These are phyloP conservation scores for Pugionium dolabratum DNA, from an alignment of 345 rosid species.

Conservation along the genomic window DNA sequence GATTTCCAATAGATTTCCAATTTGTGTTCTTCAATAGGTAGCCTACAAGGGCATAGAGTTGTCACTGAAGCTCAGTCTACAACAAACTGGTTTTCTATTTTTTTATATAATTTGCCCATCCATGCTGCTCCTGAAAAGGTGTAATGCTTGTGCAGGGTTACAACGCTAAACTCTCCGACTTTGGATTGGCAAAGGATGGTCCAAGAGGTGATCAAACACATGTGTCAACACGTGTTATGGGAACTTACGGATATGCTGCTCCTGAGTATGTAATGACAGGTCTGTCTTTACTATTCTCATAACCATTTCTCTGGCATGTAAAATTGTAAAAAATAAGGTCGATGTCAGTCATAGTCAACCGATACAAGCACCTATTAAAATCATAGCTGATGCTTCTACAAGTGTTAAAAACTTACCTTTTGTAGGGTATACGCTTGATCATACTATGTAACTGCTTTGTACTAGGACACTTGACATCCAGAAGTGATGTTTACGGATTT, in stretches of 20 bases:
- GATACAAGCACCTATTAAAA: not conserved
- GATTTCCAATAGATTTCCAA: not conserved
- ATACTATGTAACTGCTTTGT: not conserved
- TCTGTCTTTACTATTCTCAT: slow-evolving; percentile 50
- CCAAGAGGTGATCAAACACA: slow-evolving; percentile 99
- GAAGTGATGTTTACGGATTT: slow-evolving; percentile 95
- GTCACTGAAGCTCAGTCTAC: not conserved
- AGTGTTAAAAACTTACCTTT: no score
- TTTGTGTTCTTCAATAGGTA: not conserved
- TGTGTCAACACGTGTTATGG: slow-evolving; percentile 98
- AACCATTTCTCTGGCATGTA: no score
- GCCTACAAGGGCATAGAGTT: slow-evolving; percentile 11
- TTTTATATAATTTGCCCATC: no score
- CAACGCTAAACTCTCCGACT: slow-evolving; percentile 91
- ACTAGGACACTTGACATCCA: slow-evolving; percentile 90
- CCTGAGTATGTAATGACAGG: slow-evolving; percentile 98
- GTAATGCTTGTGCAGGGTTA: slow-evolving; percentile 58
- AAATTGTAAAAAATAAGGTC: no score
- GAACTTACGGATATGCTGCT: slow-evolving; percentile 97
- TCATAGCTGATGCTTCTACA: no score
- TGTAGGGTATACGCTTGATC: no score
- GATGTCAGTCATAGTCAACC: no score
- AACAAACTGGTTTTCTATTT: not conserved
- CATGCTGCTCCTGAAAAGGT: slow-evolving; percentile 39
- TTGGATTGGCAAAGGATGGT: slow-evolving; percentile 97